A percentile compares a stretch with the other conserved stretches of the same genome.
Evolutionary conservation across 257 asterid species (phyloP).

Genomic region (Euphrasia confusa): DNA sequence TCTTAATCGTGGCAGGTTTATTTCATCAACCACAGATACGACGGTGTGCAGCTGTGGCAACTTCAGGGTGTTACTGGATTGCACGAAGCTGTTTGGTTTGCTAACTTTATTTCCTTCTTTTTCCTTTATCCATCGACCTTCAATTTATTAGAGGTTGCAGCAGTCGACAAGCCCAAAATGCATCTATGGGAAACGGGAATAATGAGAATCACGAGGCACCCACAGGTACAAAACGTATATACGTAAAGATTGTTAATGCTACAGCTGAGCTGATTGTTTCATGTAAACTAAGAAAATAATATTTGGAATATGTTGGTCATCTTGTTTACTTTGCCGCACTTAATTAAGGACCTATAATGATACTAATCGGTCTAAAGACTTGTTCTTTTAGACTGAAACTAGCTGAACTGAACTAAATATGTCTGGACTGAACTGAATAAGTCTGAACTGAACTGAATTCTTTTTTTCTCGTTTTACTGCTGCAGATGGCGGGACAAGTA

Average conservation of each 20-base stretch:
- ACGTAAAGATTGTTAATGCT: not conserved
- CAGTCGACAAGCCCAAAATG: constrained; percentile 95
- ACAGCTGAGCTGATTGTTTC: not conserved
- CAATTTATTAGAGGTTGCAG: constrained; percentile 91
- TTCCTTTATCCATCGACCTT: constrained; percentile 95
- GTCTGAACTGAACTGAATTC: too few relatives aligned
- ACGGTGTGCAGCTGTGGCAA: constrained; percentile 96
- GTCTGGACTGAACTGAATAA: too few relatives aligned
- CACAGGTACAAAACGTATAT: constrained; percentile 57
- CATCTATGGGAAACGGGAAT: constrained; percentile 99
- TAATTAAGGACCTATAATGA: too few relatives aligned
- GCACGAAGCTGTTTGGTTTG: constrained; percentile 67
- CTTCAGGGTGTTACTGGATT: constrained; percentile 71
- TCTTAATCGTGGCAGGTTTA: constrained; percentile 54
- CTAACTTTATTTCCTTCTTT: constrained; percentile 72
- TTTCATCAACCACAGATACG: constrained; percentile 93
- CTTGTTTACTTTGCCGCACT: too few relatives aligned
- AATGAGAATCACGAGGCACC: constrained; percentile 95
- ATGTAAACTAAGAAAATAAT: not conserved
- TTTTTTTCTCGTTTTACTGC: not conserved
- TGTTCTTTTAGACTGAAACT: too few relatives aligned
- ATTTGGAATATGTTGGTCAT: too few relatives aligned
- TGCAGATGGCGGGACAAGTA: constrained; percentile 93
- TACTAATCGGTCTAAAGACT: not conserved
- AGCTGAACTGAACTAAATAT: too few relatives aligned